Evolutionary conservation across 2,329 filamentous ascomycete species (phyloP).

Genomic region (Sphaerulina populicola): DNA sequence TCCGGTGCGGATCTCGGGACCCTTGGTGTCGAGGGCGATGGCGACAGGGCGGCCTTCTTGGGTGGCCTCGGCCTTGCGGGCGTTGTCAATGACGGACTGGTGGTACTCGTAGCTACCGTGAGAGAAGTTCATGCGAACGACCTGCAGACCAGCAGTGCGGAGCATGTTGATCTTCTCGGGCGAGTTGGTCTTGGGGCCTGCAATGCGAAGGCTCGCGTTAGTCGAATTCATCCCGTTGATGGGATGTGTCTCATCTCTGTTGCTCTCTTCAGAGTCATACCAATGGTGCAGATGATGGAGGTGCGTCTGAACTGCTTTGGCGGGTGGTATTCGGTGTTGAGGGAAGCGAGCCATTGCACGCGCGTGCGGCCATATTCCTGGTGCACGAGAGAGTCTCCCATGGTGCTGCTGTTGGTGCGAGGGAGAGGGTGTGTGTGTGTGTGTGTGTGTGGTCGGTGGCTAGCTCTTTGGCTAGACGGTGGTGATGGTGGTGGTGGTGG

Average conservation of each 20-base stretch:
- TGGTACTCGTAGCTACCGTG: slow-evolving; percentile 93
- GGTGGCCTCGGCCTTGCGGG: slow-evolving; percentile 71
- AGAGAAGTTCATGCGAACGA: slow-evolving; percentile 99
- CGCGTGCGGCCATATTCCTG: slow-evolving; percentile 64
- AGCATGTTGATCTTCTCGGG: slow-evolving; percentile 94
- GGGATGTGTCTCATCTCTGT: neutral
- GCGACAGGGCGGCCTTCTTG: slow-evolving; percentile 79
- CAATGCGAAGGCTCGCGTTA: too few species aligned
- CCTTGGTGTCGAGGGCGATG: slow-evolving; percentile 83
- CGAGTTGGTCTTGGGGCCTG: slow-evolving; percentile 93
- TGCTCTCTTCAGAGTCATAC: slow-evolving; percentile 35
- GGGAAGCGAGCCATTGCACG: slow-evolving; percentile 62
- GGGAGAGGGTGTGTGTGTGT: neutral
- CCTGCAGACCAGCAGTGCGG: slow-evolving; percentile 79
- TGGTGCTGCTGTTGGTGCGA: slow-evolving; percentile 31
- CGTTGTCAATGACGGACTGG: slow-evolving; percentile 95
- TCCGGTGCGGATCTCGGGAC: slow-evolving; percentile 78
- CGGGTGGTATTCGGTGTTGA: slow-evolving; percentile 83
- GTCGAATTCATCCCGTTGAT: neutral
- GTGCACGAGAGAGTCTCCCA: slow-evolving; percentile 75
- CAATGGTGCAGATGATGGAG: slow-evolving; percentile 98
- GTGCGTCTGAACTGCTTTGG: slow-evolving; percentile 88
- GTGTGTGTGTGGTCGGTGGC: neutral
- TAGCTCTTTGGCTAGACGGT: neutral
- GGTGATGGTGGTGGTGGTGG: too few species aligned